These are phyloP conservation scores for Caryopteris hybrid DNA, from an alignment of 305 asterid species.

Conservation along the genomic window DNA sequence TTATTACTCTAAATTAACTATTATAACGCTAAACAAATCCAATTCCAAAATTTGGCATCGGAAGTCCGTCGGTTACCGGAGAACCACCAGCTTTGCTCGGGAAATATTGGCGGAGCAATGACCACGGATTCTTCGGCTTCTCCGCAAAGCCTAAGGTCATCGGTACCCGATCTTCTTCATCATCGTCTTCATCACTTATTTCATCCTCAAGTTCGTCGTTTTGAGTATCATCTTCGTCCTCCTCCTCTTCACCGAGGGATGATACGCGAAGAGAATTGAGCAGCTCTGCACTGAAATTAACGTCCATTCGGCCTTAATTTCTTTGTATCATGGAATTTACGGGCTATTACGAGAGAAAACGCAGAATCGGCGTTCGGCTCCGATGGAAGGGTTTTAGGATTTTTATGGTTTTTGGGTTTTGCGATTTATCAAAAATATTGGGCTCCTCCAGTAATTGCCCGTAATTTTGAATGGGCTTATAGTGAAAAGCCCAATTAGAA, in stretches of 20 bases:
- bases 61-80: constrained; percentile 48
- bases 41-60: neutral
- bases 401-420: constrained; percentile 5
- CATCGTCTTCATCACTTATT: constrained; percentile 47
- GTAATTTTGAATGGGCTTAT: neutral
- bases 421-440: neutral
- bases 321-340: neutral
- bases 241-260: constrained; percentile 55
- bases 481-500: no score
- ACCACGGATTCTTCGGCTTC: constrained; percentile 58
- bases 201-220: constrained; percentile 37
- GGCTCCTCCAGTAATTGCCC: neutral
- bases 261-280: constrained; percentile 39
- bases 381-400: constrained; percentile 20
- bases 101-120: constrained; percentile 62
- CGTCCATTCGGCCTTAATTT: constrained; percentile 20
- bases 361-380: constrained; percentile 1
- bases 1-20: neutral
- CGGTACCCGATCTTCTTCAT: constrained; percentile 59
- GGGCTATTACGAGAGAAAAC: neutral
- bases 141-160: constrained; percentile 74
- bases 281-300: constrained; percentile 21
- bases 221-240: constrained; percentile 38
- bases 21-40: neutral
- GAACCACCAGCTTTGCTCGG: constrained; percentile 97